Conservation (phyloP, 768 basidiomycete species). For the Lactarius tabidus region DNA sequence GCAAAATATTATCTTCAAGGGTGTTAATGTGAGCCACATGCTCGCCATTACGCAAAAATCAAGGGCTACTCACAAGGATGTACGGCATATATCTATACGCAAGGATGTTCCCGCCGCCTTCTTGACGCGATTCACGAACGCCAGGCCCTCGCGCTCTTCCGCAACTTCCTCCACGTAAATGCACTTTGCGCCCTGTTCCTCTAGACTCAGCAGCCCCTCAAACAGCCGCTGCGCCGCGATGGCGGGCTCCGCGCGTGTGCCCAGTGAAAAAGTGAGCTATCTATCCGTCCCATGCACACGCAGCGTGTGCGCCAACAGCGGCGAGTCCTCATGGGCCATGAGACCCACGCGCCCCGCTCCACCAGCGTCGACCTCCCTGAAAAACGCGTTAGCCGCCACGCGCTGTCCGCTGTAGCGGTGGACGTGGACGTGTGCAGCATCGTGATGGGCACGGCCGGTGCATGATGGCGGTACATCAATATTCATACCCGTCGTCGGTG, state of each 20-base stretch:
- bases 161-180: slow-evolving; percentile 83
- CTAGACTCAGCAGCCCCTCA: slow-evolving; percentile 79
- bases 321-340: slow-evolving; percentile 59
- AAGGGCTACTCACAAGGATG: neutral
- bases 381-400: slow-evolving; percentile 35
- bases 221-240: slow-evolving; percentile 79
- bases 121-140: slow-evolving; percentile 89
- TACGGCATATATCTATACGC: slow-evolving; percentile 15
- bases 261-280: slow-evolving; percentile 52
- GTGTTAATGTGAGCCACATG: too few relatives aligned
- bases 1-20: too few relatives aligned
- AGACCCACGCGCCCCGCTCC: slow-evolving; percentile 49
- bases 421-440: slow-evolving; percentile 53
- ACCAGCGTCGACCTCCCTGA: slow-evolving; percentile 36
- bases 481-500: slow-evolving; percentile 98
- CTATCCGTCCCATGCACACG: slow-evolving; percentile 34
- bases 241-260: slow-evolving; percentile 51
- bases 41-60: too few relatives aligned
- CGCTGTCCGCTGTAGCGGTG: slow-evolving; percentile 36
- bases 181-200: slow-evolving; percentile 67
- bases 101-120: slow-evolving; percentile 73
- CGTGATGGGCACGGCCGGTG: slow-evolving; percentile 82
- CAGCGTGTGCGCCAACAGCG: slow-evolving; percentile 33
- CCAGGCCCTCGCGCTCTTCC: slow-evolving; percentile 81
- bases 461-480: slow-evolving; percentile 96